Conservation (phyloP, 1,139 yeast genomes). For the Candida sanyaensis region DNA sequence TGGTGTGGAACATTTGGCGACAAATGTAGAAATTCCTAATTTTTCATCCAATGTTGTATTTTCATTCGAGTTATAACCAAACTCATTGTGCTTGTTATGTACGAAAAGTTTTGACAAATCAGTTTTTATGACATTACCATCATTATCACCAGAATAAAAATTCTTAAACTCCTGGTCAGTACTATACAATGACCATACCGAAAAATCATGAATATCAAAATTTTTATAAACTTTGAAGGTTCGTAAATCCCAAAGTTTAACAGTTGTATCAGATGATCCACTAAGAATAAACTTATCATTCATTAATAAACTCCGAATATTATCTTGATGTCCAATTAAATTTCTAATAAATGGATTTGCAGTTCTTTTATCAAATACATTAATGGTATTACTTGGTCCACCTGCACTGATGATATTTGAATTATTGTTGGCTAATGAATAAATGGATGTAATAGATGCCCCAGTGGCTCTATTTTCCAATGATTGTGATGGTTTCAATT, state of each 20-base stretch:
- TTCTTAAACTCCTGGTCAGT: constrained; percentile 37
- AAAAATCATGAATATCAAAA: constrained; percentile 66
- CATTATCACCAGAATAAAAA: constrained; percentile 80
- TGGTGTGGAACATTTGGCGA: constrained; percentile 43
- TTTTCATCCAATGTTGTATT: constrained; percentile 39
- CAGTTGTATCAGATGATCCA: constrained; percentile 80
- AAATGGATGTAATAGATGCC: constrained; percentile 53
- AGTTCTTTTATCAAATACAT: constrained; percentile 59
- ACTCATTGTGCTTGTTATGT: constrained; percentile 19
- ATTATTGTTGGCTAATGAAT: constrained; percentile 53
- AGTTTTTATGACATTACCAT: constrained; percentile 67
- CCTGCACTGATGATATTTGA: constrained; percentile 56
- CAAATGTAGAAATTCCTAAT: constrained; percentile 48
- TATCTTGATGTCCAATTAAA: constrained; percentile 80
- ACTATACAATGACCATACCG: constrained; percentile 66
- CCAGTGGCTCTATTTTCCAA: constrained; percentile 23
- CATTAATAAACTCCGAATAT: constrained; percentile 65
- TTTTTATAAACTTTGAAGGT: constrained; percentile 61
- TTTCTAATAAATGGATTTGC: constrained; percentile 42
- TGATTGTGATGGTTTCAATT: constrained; percentile 27
- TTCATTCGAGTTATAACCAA: constrained; percentile 28
- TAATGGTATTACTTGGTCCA: constrained; percentile 63
- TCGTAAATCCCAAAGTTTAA: constrained; percentile 81
- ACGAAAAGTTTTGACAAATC: constrained; percentile 43
- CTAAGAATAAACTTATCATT: constrained; percentile 63